Conservation (phyloP, 2,329 filamentous ascomycete species). For the Aspergillus piperis region DNA sequence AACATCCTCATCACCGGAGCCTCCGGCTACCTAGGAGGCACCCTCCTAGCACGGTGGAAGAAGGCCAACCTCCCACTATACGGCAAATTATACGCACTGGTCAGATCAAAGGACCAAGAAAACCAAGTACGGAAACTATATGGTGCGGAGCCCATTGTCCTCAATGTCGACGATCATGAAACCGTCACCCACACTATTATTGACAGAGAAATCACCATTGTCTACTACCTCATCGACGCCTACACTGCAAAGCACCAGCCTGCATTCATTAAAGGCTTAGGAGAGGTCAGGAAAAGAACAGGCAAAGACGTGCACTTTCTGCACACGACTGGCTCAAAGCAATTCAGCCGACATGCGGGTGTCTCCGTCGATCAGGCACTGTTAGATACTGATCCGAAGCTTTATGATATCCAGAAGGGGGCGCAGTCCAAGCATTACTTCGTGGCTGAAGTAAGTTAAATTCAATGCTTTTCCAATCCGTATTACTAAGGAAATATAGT, state of each 20-base stretch:
- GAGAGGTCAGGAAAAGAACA: conserved; percentile 44
- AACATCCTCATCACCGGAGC: conserved; percentile 48
- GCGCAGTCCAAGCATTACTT: conserved; percentile 37
- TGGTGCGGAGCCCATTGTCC: conserved; percentile 44
- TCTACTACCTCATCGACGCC: conserved; percentile 54
- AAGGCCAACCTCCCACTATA: conserved; percentile 46
- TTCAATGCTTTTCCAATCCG: too few species aligned
- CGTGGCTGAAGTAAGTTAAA: not conserved
- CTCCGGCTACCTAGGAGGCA: conserved; percentile 58
- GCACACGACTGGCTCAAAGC: conserved; percentile 55
- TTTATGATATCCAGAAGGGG: conserved; percentile 50
- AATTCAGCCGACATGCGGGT: conserved; percentile 53
- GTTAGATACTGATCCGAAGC: conserved; percentile 42
- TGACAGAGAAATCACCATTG: conserved; percentile 48
- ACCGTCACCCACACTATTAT: conserved; percentile 43
- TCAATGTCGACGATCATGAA: conserved; percentile 29
- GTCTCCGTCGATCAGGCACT: too few species aligned
- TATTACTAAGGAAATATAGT: not conserved
- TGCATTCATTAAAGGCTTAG: conserved; percentile 49
- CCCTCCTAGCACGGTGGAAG: conserved; percentile 42
- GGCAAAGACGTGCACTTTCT: conserved; percentile 52
- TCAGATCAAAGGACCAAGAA: conserved; percentile 51
- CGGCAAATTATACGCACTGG: conserved; percentile 50
- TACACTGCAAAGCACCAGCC: conserved; percentile 33
- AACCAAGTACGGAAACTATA: conserved; percentile 44